These are phyloP conservation scores for Cladosporium sp. DNA, from an alignment of 2,329 filamentous ascomycete species.

Conservation along the genomic window DNA sequence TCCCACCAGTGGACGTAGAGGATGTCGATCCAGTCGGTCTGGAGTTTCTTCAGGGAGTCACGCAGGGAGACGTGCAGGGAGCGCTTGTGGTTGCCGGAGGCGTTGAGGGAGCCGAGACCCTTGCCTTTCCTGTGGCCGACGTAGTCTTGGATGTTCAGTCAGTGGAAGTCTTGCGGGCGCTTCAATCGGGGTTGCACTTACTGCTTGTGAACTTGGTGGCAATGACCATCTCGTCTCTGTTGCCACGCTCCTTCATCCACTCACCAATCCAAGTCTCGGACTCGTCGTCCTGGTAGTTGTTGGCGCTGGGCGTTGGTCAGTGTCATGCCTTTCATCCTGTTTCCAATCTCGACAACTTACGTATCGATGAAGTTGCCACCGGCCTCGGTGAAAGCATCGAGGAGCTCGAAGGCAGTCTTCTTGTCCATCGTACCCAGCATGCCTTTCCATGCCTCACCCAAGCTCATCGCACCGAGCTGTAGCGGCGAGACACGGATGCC, in stretches of 20 bases:
- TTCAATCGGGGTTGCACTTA: not conserved
- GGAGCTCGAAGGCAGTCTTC: constrained; percentile 54
- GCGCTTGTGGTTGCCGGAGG: constrained; percentile 56
- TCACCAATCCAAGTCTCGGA: constrained; percentile 39
- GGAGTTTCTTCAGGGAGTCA: constrained; percentile 44
- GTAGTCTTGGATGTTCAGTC: constrained; percentile 1
- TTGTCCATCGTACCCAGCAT: constrained; percentile 62
- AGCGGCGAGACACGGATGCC: constrained; percentile 42
- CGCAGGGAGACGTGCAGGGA: constrained; percentile 48
- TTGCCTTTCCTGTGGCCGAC: constrained; percentile 12
- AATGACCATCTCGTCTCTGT: constrained; percentile 47
- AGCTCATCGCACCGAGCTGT: constrained; percentile 57
- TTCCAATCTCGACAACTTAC: not conserved
- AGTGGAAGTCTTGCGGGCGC: not conserved
- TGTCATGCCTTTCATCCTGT: not conserved
- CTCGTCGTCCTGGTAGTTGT: constrained; percentile 33
- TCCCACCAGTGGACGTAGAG: constrained; percentile 50
- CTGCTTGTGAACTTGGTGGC: constrained; percentile 48
- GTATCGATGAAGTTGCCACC: constrained; percentile 68
- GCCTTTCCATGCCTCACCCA: constrained; percentile 52
- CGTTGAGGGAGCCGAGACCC: constrained; percentile 38
- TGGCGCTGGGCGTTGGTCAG: constrained; percentile 15
- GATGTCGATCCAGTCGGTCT: constrained; percentile 64
- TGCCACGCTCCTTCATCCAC: constrained; percentile 42
- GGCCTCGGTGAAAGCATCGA: constrained; percentile 59